phyloP scores from a whole-genome alignment of 2,329 filamentous ascomycete genomes.

The Magnaporthiopsis poae region DNA sequence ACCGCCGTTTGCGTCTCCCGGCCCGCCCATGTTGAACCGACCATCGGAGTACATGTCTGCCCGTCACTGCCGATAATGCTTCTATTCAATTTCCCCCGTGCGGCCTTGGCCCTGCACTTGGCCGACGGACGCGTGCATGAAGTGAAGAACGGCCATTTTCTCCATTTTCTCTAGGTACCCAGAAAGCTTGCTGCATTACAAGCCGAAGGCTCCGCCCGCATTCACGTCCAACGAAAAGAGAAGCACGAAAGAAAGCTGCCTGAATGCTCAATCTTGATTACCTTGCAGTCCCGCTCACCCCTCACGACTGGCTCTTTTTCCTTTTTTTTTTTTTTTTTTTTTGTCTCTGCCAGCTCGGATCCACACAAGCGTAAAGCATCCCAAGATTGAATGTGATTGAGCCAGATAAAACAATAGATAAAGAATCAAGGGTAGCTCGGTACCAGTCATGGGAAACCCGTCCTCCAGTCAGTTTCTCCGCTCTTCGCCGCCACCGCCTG shows the following conservation, averaged over 20 bases:
- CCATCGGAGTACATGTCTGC: too few relatives aligned
- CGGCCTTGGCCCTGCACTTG: background rate
- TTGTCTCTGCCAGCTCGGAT: too few relatives aligned
- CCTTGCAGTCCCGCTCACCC: background rate
- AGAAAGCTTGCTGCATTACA: too few relatives aligned
- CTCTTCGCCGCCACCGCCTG: background rate
- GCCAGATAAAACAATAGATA: too few relatives aligned
- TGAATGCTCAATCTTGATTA: background rate
- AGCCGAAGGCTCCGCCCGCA: background rate
- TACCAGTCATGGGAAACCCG: background rate
- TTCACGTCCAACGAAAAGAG: background rate
- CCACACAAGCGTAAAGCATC: background rate
- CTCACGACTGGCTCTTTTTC: background rate
- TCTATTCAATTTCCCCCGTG: too few relatives aligned
- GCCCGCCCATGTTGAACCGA: too few relatives aligned
- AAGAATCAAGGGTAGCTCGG: too few relatives aligned
- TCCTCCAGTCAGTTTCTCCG: too few relatives aligned
- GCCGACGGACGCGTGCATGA: background rate
- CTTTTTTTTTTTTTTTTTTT: too few relatives aligned
- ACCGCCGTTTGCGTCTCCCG: too few relatives aligned
- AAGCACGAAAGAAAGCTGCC: background rate
- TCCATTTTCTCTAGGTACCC: background rate
- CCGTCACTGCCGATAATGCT: too few relatives aligned
- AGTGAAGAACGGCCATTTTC: background rate
- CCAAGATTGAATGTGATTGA: too few relatives aligned